Evolutionary conservation across 1,284 basidiomycete genomes (phyloP).

Genomic region (Ganoderma leucocontextum): DNA sequence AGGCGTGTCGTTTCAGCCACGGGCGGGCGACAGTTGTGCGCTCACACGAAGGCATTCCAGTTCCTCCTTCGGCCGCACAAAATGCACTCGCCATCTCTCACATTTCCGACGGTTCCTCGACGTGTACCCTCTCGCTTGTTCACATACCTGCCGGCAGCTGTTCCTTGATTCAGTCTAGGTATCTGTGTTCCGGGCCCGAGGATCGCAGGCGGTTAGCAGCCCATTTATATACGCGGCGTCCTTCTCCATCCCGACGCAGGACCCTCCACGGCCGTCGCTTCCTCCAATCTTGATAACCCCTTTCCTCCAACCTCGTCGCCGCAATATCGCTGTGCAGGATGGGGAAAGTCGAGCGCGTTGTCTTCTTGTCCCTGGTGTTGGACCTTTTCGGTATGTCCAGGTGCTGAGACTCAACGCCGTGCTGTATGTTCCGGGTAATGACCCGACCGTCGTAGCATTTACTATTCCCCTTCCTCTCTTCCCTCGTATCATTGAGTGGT

Average conservation of each 20-base stretch:
- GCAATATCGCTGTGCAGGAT: constrained; percentile 44
- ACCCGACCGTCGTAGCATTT: constrained; percentile 63
- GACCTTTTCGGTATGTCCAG: constrained; percentile 76
- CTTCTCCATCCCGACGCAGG: background rate
- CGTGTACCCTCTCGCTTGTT: constrained; percentile 9
- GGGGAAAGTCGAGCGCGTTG: constrained; percentile 76
- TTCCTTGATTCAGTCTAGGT: constrained; percentile 13
- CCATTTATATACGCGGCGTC: constrained; percentile 7
- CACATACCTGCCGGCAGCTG: constrained; percentile 18
- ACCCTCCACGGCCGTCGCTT: constrained; percentile 9
- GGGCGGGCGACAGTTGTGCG: constrained; percentile 9
- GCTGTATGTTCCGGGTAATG: background rate
- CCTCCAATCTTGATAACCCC: background rate
- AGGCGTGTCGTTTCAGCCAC: constrained; percentile 25
- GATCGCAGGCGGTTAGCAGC: constrained; percentile 17
- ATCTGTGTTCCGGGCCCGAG: constrained; percentile 16
- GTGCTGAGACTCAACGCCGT: background rate
- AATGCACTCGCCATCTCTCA: constrained; percentile 23
- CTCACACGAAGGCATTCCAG: constrained; percentile 21
- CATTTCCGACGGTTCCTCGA: constrained; percentile 16
- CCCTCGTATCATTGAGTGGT: constrained; percentile 91
- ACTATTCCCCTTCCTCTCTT: constrained; percentile 95
- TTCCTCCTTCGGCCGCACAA: constrained; percentile 13
- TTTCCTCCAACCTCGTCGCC: background rate
- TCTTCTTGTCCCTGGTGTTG: constrained; percentile 84